A percentile compares a stretch with the other conserved stretches of the same genome.
phyloP scores from a whole-genome alignment of 805 yeast genomes.

The Spathaspora sp. region DNA sequence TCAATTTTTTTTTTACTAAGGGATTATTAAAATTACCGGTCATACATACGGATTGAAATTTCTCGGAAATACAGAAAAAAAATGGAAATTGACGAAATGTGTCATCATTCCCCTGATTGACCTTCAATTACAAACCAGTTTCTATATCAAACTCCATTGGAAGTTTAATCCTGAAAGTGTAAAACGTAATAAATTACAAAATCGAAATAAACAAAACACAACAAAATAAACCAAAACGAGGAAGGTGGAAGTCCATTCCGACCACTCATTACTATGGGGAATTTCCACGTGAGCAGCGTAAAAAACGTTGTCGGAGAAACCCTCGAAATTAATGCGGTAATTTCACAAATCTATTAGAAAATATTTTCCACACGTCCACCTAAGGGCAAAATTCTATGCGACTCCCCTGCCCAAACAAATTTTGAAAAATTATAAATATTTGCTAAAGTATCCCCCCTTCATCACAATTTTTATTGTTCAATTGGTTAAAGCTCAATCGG shows the following conservation, averaged over 20 bases:
- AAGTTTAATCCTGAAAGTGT: neutral
- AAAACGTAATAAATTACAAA: neutral
- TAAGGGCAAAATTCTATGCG: conserved; percentile 1
- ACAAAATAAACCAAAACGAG: neutral
- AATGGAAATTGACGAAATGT: neutral
- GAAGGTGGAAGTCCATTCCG: neutral
- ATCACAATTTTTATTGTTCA: neutral
- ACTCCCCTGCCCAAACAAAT: neutral
- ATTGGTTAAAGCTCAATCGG: neutral
- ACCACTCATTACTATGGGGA: neutral
- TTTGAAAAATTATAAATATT: conserved; percentile 1
- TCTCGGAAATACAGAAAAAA: neutral
- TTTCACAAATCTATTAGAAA: neutral
- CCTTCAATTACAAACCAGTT: neutral
- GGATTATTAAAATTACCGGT: neutral
- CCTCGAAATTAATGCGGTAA: neutral
- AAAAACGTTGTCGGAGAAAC: neutral
- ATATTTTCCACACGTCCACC: neutral
- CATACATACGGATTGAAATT: neutral
- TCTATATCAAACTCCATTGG: neutral
- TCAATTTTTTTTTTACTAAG: neutral
- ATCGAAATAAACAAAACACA: neutral
- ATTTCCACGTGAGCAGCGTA: neutral
- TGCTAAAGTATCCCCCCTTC: neutral
- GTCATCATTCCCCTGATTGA: neutral